Evolutionary conservation across 1,284 basidiomycete species (phyloP), one percentile per base, ranked within the genome.

Genomic region (Sphagnurus paluster): DNA sequence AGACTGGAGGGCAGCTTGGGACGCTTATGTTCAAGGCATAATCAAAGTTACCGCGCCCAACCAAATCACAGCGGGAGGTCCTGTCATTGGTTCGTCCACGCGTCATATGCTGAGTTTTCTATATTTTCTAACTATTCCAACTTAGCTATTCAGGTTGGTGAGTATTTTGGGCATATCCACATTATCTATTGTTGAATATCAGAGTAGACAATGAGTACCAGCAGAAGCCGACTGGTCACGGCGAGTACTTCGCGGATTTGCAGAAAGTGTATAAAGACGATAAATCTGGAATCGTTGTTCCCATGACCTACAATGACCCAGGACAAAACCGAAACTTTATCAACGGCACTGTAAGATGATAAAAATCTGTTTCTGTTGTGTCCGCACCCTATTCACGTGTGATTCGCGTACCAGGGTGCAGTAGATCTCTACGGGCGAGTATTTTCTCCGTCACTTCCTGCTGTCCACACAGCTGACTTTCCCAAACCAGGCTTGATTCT

Each of bases 251-350:
- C 50, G 74, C 63, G 1, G 74, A 87, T 41, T 70, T 90, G 2
- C 75, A 84, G 60, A 66, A 62, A 5, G 74, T 70, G 11, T 87
- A 83, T 58, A 73, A 68, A 32, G 40, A 37, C 23, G 35, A 35
- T 28, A 60, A 70, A 17, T 77, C 77, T 2, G 69, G 70, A 8
- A 80, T 90, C 26, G 82, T 82, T 16, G 77, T 89, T 19, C 86
- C 85, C 29, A 66, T 89, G 44, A 87, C 84, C 0, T 87, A 86
- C 61, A 89, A 89, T 44, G 86, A 88, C 56, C 77, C 82, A 0
- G 78, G 76, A 1, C 64, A 76, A 63, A 70, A 69, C 5, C 59
- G 58, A 42, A 84, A 84, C 53, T 90, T 87, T 62, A 78, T 87
- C 49, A 87, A 84, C 42, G 87, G 87, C 38, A 85, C 75, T 23